Evolutionary conservation across 805 yeast genomes (phyloP), one percentile per base, ranked within the genome.

Genomic region (Candida khao-thaluensis): DNA sequence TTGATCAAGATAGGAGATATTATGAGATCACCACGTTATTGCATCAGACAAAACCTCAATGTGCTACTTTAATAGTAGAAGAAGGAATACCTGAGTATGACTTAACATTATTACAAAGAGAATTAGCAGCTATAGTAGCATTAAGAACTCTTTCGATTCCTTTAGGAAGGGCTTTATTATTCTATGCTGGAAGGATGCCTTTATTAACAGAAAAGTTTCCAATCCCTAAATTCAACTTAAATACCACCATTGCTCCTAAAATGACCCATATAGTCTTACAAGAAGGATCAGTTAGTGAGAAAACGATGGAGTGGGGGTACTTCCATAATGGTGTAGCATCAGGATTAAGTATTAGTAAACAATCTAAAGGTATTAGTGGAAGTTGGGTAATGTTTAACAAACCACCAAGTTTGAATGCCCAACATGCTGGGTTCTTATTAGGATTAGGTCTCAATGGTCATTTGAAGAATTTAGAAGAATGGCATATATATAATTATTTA

Each of bases 381-480:
- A 81, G 95, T 50, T 91, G 98, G 98, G 85, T 91, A 25, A 83
- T 84, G 1, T 88, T 85, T 56, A 87, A 87, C 50, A 83, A 81
- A 49, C 96, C 96, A 0, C 72, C 74, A 1, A 72, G 65, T 4
- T 57, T 85, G 22, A 80, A 78, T 49, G 76, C 95, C 0, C 90
- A 86, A 45, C 96, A 90, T 66, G 97, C 96, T 16, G 99, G 99
- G 0, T 89, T 93, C 50, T 61, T 93, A n/a, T 62, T 88, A 14
- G 99, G 97, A 0, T 66, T 93, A 17, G 99, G 99, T 0, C 64
- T 93, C 21, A 87, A 87, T 60, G 98, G 98, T 0, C 96, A 90
- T 56, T 63, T 93, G 51, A 79, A 76, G 41, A 71, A 73, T 29
- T 63, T 93, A 17, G 98, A 91, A 53, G 96, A 93, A 58, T 93